phyloP scores from a whole-genome alignment of 2,329 filamentous ascomycete species.

The Alternaria sp. region DNA sequence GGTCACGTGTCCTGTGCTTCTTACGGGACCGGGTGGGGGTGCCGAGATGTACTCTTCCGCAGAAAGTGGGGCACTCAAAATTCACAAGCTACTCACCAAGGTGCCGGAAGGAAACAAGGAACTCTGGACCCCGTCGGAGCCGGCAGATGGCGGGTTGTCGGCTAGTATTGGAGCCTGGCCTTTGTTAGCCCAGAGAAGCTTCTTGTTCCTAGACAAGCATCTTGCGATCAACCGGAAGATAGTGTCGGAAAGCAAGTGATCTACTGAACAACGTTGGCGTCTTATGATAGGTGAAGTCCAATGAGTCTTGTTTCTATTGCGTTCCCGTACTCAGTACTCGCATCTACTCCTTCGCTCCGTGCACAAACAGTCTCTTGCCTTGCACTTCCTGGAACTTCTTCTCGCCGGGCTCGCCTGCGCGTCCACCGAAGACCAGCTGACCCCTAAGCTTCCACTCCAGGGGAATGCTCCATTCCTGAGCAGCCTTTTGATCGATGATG shows the following conservation, averaged over 20 bases:
- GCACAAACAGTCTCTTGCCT: conserved; percentile 61
- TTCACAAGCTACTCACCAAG: background rate
- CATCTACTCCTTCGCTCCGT: conserved; percentile 40
- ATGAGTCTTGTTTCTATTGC: background rate
- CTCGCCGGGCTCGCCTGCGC: conserved; percentile 61
- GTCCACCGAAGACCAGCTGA: conserved; percentile 82
- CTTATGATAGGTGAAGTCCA: background rate
- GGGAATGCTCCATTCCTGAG: conserved; percentile 72
- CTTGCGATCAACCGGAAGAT: background rate
- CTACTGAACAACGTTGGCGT: background rate
- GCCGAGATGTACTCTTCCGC: background rate
- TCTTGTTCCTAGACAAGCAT: background rate
- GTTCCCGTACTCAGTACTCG: background rate
- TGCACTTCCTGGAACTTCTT: conserved; percentile 71
- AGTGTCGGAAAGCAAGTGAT: background rate
- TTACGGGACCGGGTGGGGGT: background rate
- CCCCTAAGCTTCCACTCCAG: conserved; percentile 76
- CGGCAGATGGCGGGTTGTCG: background rate
- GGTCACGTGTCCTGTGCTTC: background rate
- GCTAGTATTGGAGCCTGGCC: background rate
- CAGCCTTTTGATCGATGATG: conserved; percentile 75
- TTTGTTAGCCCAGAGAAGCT: background rate
- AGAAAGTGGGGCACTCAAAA: background rate
- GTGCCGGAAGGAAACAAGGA: background rate
- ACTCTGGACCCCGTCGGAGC: background rate